Evolutionary conservation across 2,329 filamentous ascomycete genomes (phyloP), one percentile per base, ranked within the genome.

Genomic region (Penicillium olsonii): DNA sequence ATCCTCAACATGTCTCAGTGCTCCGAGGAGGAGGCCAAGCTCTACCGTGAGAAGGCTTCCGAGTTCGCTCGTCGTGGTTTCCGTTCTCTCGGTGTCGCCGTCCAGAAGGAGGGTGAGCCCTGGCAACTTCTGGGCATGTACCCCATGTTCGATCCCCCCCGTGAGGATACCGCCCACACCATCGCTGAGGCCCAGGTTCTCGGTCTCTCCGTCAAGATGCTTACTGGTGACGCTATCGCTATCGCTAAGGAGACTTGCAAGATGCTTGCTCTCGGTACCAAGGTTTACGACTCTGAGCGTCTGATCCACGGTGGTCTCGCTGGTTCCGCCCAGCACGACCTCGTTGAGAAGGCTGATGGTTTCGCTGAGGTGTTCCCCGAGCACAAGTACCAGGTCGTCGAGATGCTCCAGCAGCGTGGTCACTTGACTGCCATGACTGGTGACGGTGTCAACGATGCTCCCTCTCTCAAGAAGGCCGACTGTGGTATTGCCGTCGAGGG

Each of bases 171-270:
- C 35, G 87, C 87, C 40, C 85, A 88, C 71, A 90, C 87, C 46
- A 90, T 90, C 62, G 76, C 85, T 60, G 87, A 90, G 75, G 86
- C 87, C 49, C 84, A 88, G 67, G 82, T 86, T 63, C 82, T 90
- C 41, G 87, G 87, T 72, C 85, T 90, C 22, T 85, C 83, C 53
- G 87, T 90, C 54, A 90, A 90, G 78, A 90, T 90, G 87, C 78
- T 90, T 68, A 90, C 87, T 68, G 87, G 87, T 77, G 87, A 90
- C 68, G 87, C 87, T 51, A 85, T 89, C 62, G 87, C 87, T 55
- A 90, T 90, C 61, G 87, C 87, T 42, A 89, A 89, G 74, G 87
- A 90, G 74, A 90, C 87, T 52, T 90, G 87, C 79, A 88, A 88
- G 74, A 89, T 90, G 84, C 78, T 90, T 61, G 84, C 86, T 52